These are phyloP conservation scores for Knufia fluminis DNA, from an alignment of 2,329 filamentous ascomycete species.

Conservation along the genomic window DNA sequence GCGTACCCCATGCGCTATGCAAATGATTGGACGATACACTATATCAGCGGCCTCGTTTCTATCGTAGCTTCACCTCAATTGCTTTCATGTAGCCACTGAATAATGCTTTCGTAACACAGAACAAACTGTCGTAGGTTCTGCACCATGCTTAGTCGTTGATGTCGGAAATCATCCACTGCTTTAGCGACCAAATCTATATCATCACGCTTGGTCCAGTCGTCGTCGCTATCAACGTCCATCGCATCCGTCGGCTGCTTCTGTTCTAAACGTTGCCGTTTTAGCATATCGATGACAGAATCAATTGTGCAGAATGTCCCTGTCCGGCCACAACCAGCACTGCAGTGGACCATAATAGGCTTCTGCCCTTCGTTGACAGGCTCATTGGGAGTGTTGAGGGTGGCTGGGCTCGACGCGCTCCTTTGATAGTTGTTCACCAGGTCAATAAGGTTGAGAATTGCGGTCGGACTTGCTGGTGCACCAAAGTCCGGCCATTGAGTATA, in stretches of 20 bases:
- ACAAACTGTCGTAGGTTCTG: slow-evolving; percentile 90
- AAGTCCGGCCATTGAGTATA: slow-evolving; percentile 98
- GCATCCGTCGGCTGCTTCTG: slow-evolving; percentile 14
- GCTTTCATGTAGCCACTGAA: slow-evolving; percentile 63
- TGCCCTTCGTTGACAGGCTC: slow-evolving; percentile 48
- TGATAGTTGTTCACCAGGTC: slow-evolving; percentile 70
- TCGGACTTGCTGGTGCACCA: slow-evolving; percentile 79
- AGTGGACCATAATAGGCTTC: slow-evolving; percentile 82
- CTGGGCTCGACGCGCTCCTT: slow-evolving; percentile 27
- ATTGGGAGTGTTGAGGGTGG: slow-evolving; percentile 40
- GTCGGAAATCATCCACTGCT: slow-evolving; percentile 83
- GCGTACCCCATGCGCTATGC: slow-evolving; percentile 3
- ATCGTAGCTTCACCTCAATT: not conserved
- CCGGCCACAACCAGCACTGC: slow-evolving; percentile 88
- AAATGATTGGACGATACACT: not conserved
- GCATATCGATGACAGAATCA: slow-evolving; percentile 90
- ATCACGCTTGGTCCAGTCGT: slow-evolving; percentile 60
- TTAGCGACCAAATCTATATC: slow-evolving; percentile 70
- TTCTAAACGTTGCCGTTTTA: slow-evolving; percentile 66
- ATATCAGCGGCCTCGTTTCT: not conserved
- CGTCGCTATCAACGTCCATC: slow-evolving; percentile 28
- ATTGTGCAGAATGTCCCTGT: slow-evolving; percentile 96
- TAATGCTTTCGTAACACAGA: slow-evolving; percentile 87
- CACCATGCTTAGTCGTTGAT: slow-evolving; percentile 89
- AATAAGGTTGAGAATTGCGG: slow-evolving; percentile 78